Conservation (phyloP, 2,329 filamentous ascomycete species). For the Colletotrichum sp. region DNA sequence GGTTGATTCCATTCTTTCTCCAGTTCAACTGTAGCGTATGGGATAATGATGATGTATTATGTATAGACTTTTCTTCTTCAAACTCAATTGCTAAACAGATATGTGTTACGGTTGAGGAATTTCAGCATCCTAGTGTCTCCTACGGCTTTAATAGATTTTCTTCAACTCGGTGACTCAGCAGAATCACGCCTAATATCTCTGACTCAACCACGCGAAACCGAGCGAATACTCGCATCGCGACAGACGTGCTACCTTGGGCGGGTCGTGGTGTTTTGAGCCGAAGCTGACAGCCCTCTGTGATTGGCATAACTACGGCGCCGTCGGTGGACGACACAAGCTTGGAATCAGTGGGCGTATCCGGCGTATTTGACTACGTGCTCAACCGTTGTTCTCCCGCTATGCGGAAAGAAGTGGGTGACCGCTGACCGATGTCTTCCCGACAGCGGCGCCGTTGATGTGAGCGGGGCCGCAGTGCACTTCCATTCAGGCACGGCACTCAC, state of each 20-base stretch:
- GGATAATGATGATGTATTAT: neutral
- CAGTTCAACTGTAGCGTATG: too few species aligned
- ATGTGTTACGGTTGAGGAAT: too few species aligned
- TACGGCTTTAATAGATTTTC: neutral
- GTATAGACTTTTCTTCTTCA: neutral
- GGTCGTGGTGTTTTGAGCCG: neutral
- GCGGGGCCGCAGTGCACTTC: too few species aligned
- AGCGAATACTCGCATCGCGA: neutral
- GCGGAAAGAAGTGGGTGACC: too few species aligned
- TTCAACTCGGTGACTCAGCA: neutral
- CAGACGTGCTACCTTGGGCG: neutral
- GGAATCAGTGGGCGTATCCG: neutral
- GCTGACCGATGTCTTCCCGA: too few species aligned
- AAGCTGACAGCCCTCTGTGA: neutral
- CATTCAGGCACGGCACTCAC: too few species aligned
- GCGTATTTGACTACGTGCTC: neutral
- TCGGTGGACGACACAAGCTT: too few species aligned
- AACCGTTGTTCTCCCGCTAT: too few species aligned
- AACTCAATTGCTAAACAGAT: neutral
- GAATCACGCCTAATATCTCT: neutral
- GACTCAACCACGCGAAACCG: neutral
- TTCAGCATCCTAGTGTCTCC: too few species aligned
- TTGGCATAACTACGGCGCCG: neutral
- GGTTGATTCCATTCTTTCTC: neutral
- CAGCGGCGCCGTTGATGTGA: too few species aligned